These are phyloP conservation scores for Rubia occidens DNA, from an alignment of 305 asterid species.

Conservation along the genomic window DNA sequence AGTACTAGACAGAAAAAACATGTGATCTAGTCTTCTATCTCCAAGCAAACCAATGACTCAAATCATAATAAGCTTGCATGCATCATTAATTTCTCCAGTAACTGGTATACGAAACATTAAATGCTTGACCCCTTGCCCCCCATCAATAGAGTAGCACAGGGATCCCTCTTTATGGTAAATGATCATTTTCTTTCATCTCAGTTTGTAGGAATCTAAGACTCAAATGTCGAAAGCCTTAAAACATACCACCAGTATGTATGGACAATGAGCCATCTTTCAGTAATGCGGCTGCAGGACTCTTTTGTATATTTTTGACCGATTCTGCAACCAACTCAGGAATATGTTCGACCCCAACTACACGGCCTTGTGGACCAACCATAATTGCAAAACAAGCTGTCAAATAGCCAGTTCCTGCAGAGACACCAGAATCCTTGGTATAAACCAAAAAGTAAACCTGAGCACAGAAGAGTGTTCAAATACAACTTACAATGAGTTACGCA, in stretches of 20 bases:
- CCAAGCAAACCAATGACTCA: not conserved
- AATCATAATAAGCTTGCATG: not conserved
- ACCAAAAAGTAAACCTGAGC: not conserved
- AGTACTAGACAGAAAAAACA: not conserved
- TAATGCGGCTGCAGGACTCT: constrained; percentile 70
- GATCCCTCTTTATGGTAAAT: not conserved
- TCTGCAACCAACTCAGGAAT: constrained; percentile 72
- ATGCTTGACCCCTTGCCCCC: not conserved
- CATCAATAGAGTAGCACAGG: not conserved
- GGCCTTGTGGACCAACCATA: constrained; percentile 91
- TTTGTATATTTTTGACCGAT: constrained; percentile 56
- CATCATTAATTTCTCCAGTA: not conserved
- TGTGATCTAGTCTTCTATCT: not conserved
- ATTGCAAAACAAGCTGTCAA: constrained; percentile 89
- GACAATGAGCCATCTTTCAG: constrained; percentile 62
- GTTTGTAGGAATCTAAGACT: not conserved
- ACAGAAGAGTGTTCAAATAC: not conserved
- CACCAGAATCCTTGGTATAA: not conserved
- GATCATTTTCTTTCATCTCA: not conserved
- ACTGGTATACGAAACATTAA: not conserved
- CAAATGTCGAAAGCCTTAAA: not conserved
- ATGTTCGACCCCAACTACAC: constrained; percentile 86
- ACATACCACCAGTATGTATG: constrained; percentile 70
- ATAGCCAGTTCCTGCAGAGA: constrained; percentile 67
- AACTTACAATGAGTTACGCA: not conserved